Evolutionary conservation across 495 filamentous ascomycete genomes (phyloP), one percentile per base, ranked within the genome.

Genomic region (Penicillium nucicola): DNA sequence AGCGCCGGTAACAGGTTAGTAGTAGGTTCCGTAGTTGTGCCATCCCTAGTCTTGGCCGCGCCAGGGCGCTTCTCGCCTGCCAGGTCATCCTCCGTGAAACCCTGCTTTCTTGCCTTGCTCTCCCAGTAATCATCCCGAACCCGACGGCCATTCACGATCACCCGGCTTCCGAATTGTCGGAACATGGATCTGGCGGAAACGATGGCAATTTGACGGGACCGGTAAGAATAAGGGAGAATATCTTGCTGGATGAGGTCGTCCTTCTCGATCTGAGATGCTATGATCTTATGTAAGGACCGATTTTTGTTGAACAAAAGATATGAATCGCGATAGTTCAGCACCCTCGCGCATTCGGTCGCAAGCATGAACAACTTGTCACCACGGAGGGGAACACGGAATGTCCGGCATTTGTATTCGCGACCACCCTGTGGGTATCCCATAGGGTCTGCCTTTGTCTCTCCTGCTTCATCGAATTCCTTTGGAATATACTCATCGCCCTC

Each of bases 271-370:
- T 99, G 93, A 14, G 85, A 92, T 20, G 95, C 93, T 57, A 99
- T 99, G 60, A 99, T 99, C 75, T 97, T 99, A 78, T 84, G 92
- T 15, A 99, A 77, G 1, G 95, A 97, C 50, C 92, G 76, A 61
- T 99, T 99, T 72, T 99, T 99, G 80, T 99, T 99, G 77, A 99
- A 99, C 12, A 99, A 76, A 39, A 99, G 72, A 67, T 99, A 99
- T 13, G 95, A 99, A 66, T 99, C 93, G 48, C 93, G 83, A 65
- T 99, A 99, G 20, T 89, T 89, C 20, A 99, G 75, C 5, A 97
- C 92, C 42, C 93, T 81, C 9, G 95, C 93, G 66, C 95, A 99
- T 72, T 99, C 93, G 31, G 93, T 99, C 37, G 93, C 93, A 35
- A 97, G 81, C 93, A 99, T 99, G 67, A 97, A 99, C 9, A 97